Conservation (phyloP, 2,329 filamentous ascomycete genomes). For the Colletotrichum sp. region DNA sequence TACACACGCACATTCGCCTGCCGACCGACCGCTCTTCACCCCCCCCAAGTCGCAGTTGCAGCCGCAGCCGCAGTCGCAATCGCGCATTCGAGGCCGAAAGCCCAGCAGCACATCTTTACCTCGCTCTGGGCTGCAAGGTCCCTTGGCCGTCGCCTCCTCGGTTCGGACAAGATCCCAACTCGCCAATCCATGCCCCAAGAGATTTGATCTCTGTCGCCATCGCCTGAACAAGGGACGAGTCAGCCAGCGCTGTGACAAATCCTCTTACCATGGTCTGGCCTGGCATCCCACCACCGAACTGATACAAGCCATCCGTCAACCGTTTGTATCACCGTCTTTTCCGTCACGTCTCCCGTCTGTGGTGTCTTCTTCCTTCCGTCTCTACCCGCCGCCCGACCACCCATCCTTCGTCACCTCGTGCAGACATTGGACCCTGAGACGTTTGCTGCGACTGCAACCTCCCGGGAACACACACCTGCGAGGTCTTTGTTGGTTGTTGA, state of each 20-base stretch:
- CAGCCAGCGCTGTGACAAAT: conserved; percentile 11
- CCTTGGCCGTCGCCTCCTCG: not conserved
- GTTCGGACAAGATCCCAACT: not conserved
- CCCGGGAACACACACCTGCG: not conserved
- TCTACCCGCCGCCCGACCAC: not conserved
- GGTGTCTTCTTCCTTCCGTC: not conserved
- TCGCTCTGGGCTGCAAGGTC: not conserved
- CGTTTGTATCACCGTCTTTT: conserved; percentile 8
- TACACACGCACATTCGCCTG: not conserved
- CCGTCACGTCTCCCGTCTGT: not conserved
- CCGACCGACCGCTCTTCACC: not conserved
- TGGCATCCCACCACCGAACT: not conserved
- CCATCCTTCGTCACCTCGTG: not conserved
- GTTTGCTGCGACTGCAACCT: not conserved
- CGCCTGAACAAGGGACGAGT: conserved; percentile 5
- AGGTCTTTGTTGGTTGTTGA: not conserved
- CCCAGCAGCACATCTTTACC: not conserved
- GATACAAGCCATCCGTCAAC: not conserved
- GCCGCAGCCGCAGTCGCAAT: not conserved
- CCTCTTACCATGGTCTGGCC: conserved; percentile 10
- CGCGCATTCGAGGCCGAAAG: not conserved
- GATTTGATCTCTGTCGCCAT: not conserved
- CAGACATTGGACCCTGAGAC: not conserved
- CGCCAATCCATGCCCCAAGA: not conserved
- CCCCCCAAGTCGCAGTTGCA: not conserved